Evolutionary conservation across 108 stramenopile species (phyloP), one percentile per base, ranked within the genome.

Genomic region (Fragilaria crotonensis): DNA sequence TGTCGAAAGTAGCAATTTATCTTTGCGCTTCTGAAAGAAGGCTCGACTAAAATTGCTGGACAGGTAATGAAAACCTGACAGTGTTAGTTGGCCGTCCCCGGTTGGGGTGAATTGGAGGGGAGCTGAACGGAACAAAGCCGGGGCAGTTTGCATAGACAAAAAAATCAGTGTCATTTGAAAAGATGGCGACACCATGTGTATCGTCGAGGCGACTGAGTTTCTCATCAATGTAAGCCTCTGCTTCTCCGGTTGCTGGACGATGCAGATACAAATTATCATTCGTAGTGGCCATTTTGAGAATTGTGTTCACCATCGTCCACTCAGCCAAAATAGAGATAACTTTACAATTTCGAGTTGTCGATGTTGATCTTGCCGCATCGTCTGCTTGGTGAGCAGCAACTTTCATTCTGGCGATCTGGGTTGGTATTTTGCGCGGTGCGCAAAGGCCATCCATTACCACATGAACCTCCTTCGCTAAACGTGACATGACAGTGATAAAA

Each of bases 101-200:
- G 18, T 32, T 45, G 30, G 27, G 18, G 32, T n/a, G 44, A 60
- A 60, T 2, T 36, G 18, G 18, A 68, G n/a, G 45, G 22, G 59
- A 41, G 4, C 23, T 31, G 19, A 60, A 60, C 18, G 67, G 59
- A 9, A 68, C 32, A 33, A 68, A 60, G 19, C 67, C 67, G 18
- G 67, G 67, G 31, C 67, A 68, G 2, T 30, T 33, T 14, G 61
- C 31, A 46, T 68, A 68, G 0, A 68, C 59, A 9, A 68, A 30
- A 25, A 68, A 68, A 36, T 68, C 67, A 5, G 48, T 68, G 31
- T 68, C 67, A 21, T 60, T 51, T 21, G 59, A 53, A 5, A 68
- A n/a, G 33, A 68, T 60, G 3, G 30, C 45, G 33, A 60, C 52
- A 50, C 23, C 30, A 60, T 45, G 30, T 3, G 32, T 25, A 47